Evolutionary conservation across 2,329 filamentous ascomycete genomes (phyloP), one percentile per base, ranked within the genome.

Genomic region (Aspergillus oerlinghausenensis): DNA sequence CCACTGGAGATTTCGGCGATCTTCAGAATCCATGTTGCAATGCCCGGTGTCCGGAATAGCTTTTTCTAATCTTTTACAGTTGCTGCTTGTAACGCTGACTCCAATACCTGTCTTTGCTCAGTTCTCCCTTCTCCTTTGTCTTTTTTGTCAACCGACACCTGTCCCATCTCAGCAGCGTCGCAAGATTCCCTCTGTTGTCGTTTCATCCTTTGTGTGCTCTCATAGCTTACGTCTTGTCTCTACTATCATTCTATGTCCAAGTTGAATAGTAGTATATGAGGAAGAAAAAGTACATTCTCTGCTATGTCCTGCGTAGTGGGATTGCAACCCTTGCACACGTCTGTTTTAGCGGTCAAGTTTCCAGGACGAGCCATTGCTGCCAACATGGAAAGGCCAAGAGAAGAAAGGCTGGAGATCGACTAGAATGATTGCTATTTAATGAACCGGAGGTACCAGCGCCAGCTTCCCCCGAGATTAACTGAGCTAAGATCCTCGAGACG

Each of bases 151-250:
- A 59, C 64, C 65, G 63, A 63, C 64, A 64, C 60, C 66, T 65
- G 65, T 67, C 65, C 67, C 64, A 68, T 70, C 64, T 70, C 64
- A 70, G 65, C 70, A 73, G 67, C 70, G 69, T 70, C 70, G 69
- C 70, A 72, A 73, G 68, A 73, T 71, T 73, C 70, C 70, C 70
- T 73, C 68, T 72, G 68, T 69, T 66, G 65, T 65, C 58, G 52
- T 68, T 65, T 66, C 61, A 60, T 64, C 57, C 64, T 66, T 68
- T 65, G 61, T 66, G 61, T 64, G 61, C 60, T 65, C 58, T 63
- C 58, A 56, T 66, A 60, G 61, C 59, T 54, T 60, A 62, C 65
- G 62, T 67, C 57, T 60, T 69, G 61, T 66, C 55, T 54, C 59
- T 63, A 63, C 60, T 63, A 61, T 61, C 60, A 56, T 64, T 64